Evolutionary conservation across 345 rosid genomes (phyloP).

Genomic region (Bretschneidera sinensis): DNA sequence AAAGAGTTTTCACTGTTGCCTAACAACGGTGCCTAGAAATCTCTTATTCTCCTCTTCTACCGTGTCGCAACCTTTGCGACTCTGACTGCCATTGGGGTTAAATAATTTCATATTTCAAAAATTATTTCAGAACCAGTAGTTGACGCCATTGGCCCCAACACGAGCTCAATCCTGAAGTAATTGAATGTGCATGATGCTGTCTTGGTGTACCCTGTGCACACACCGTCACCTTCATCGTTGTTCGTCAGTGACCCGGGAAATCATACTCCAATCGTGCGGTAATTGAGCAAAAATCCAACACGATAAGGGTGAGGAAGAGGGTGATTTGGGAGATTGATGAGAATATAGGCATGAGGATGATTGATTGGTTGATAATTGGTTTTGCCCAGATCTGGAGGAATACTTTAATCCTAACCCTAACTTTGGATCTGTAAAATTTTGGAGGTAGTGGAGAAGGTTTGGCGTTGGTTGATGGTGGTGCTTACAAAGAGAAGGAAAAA

Average conservation of each 20-base stretch:
- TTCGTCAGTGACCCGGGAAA: conserved; percentile 20
- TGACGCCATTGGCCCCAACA: conserved; percentile 75
- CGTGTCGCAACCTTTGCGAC: too few species aligned
- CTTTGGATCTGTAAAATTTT: not conserved
- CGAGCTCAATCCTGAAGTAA: conserved; percentile 86
- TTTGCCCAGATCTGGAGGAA: not conserved
- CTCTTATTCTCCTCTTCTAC: too few species aligned
- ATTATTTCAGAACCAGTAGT: too few species aligned
- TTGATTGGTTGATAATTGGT: not conserved
- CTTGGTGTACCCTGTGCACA: conserved; percentile 33
- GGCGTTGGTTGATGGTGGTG: too few species aligned
- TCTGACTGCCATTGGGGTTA: too few species aligned
- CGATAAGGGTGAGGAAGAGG: conserved; percentile 11
- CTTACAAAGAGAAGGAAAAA: too few species aligned
- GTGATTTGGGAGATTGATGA: conserved; percentile 7
- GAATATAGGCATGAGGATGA: conserved; percentile 12
- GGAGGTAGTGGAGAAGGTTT: too few species aligned
- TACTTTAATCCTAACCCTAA: conserved; percentile 10
- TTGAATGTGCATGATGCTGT: conserved; percentile 67
- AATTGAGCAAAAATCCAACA: conserved; percentile 16
- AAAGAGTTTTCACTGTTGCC: too few species aligned
- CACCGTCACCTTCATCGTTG: conserved; percentile 21
- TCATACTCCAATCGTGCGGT: conserved; percentile 25
- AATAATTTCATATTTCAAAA: too few species aligned
- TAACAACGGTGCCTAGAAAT: too few species aligned